These are phyloP conservation scores for Cicer chorassanicum DNA, from an alignment of 306 rosid species.

Conservation along the genomic window DNA sequence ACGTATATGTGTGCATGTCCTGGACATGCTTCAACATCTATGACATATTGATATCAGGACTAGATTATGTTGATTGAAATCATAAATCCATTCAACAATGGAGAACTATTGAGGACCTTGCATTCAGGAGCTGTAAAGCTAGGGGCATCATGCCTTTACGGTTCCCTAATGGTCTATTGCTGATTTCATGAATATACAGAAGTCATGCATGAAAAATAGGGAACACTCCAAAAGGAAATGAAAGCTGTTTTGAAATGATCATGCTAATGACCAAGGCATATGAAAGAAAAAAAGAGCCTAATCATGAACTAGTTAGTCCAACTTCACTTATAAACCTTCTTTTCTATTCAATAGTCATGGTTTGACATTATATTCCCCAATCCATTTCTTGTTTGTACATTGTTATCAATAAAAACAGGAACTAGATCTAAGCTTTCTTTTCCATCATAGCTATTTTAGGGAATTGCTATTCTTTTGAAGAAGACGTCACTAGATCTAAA, in stretches of 20 bases:
- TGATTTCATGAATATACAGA: conserved; percentile 2
- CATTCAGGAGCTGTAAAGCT: not conserved
- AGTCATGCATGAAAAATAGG: not conserved
- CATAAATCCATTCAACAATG: not conserved
- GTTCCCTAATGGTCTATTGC: not conserved
- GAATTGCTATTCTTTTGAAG: not conserved
- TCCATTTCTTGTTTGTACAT: conserved; percentile 2
- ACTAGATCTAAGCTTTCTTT: conserved; percentile 1
- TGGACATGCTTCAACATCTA: not conserved
- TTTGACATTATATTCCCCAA: conserved; percentile 11
- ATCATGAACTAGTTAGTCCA: conserved; percentile 8
- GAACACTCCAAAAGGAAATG: not conserved
- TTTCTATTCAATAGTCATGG: not conserved
- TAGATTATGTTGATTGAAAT: conserved; percentile 7
- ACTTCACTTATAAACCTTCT: not conserved
- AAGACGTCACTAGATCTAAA: conserved; percentile 22
- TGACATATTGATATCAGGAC: not conserved
- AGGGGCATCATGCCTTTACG: too few relatives aligned
- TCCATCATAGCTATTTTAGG: not conserved
- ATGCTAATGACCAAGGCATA: conserved; percentile 21
- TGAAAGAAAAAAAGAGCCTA: not conserved
- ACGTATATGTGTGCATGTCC: not conserved
- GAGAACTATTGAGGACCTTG: conserved; percentile 10
- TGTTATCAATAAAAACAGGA: not conserved
- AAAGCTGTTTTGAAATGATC: conserved; percentile 8